Evolutionary conservation across 768 basidiomycete genomes (phyloP).

Genomic region (Boletus fagicola): DNA sequence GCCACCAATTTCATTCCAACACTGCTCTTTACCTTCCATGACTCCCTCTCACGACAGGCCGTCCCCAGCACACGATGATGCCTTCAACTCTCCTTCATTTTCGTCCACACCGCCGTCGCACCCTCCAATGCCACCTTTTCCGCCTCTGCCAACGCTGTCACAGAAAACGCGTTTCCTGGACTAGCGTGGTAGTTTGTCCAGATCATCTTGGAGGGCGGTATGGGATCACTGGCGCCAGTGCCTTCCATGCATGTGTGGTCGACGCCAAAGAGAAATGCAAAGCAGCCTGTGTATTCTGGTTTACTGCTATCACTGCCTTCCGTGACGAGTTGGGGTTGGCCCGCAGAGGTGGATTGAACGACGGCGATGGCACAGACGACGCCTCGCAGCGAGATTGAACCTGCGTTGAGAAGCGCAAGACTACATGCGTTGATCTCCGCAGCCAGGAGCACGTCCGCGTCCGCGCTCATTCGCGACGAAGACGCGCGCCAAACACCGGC

Average conservation of each 20-base stretch:
- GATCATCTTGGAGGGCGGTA: constrained; percentile 30
- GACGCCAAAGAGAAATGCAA: constrained; percentile 60
- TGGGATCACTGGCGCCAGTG: not conserved
- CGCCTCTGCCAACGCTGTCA: constrained; percentile 43
- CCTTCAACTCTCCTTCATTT: constrained; percentile 45
- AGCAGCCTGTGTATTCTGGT: constrained; percentile 53
- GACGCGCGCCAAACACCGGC: not conserved
- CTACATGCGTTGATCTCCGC: constrained; percentile 70
- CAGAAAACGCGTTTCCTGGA: constrained; percentile 34
- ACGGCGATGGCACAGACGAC: constrained; percentile 70
- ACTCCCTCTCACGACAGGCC: constrained; percentile 38
- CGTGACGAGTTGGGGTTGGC: constrained; percentile 38
- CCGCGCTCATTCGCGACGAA: not conserved
- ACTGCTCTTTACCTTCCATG: not conserved
- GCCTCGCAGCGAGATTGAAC: constrained; percentile 71
- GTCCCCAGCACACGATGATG: constrained; percentile 21
- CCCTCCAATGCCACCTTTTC: constrained; percentile 48
- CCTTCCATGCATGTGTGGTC: not conserved
- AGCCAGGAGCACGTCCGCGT: constrained; percentile 46
- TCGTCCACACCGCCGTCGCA: constrained; percentile 46
- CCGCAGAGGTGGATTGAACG: constrained; percentile 32
- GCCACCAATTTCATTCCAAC: not conserved
- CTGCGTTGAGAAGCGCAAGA: constrained; percentile 65
- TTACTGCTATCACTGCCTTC: constrained; percentile 37
- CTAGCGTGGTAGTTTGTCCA: constrained; percentile 25